Conservation (phyloP, 1,284 basidiomycete species). For the Sporisorium scitamineum region DNA sequence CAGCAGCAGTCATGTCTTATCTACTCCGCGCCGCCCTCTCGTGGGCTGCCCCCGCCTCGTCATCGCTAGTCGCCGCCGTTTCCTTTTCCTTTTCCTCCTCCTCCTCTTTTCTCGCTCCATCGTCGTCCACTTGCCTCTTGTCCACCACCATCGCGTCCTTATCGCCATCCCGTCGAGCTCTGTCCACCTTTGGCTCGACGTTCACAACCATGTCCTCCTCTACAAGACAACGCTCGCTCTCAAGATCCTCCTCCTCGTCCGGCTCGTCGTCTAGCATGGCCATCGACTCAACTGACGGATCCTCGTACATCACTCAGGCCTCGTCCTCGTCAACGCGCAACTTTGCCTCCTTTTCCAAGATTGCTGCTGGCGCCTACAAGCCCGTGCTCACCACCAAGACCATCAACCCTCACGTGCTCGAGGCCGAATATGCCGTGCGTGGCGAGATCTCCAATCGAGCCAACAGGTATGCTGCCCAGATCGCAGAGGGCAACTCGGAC, state of each 20-base stretch:
- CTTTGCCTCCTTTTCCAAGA: slow-evolving; percentile 46
- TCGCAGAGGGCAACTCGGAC: slow-evolving; percentile 71
- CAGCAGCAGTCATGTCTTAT: slow-evolving; percentile 2
- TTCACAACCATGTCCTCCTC: slow-evolving; percentile 19
- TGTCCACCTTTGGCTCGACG: slow-evolving; percentile 12
- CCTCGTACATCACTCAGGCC: slow-evolving; percentile 42
- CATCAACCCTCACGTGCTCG: slow-evolving; percentile 83
- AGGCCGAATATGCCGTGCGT: slow-evolving; percentile 95
- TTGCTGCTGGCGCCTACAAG: slow-evolving; percentile 70
- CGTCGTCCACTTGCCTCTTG: not conserved
- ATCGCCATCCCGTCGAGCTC: slow-evolving; percentile 15
- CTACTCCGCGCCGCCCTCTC: slow-evolving; percentile 34
- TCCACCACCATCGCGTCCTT: slow-evolving; percentile 9
- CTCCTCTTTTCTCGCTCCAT: not conserved
- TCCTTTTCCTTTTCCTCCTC: no score
- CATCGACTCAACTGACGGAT: slow-evolving; percentile 26
- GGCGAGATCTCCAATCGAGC: slow-evolving; percentile 94
- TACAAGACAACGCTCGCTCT: slow-evolving; percentile 23
- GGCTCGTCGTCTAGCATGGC: slow-evolving; percentile 32
- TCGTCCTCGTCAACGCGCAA: slow-evolving; percentile 27
- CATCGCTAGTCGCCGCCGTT: not conserved
- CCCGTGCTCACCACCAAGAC: slow-evolving; percentile 63
- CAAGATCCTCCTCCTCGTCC: slow-evolving; percentile 31
- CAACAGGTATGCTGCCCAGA: slow-evolving; percentile 75
- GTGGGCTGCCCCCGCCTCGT: slow-evolving; percentile 19